Conservation (phyloP, 768 basidiomycete genomes). For the Naematelia aurantialba region DNA sequence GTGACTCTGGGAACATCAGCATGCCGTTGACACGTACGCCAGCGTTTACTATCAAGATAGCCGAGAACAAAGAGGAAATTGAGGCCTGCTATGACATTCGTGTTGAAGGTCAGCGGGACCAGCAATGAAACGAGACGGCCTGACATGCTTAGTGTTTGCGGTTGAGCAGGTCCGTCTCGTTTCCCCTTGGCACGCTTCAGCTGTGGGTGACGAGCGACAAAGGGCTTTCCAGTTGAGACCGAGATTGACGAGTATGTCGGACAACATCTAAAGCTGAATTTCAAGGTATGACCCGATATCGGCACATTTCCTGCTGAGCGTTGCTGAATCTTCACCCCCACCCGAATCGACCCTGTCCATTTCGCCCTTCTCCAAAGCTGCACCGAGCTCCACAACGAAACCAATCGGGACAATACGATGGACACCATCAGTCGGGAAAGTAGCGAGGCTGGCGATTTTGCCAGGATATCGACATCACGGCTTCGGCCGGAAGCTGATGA, state of each 20-base stretch:
- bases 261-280: not conserved
- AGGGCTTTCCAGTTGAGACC: constrained; percentile 44
- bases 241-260: constrained; percentile 44
- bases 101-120: constrained; percentile 38
- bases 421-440: constrained; percentile 28
- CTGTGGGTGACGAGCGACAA: constrained; percentile 10
- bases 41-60: constrained; percentile 24
- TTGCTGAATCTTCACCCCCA: constrained; percentile 22
- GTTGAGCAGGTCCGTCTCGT: constrained; percentile 35
- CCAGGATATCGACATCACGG: constrained; percentile 36
- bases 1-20: too few relatives aligned
- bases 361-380: constrained; percentile 3
- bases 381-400: constrained; percentile 13
- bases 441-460: constrained; percentile 38
- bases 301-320: constrained; percentile 34
- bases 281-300: constrained; percentile 31
- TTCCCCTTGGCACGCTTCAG: not conserved
- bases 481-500: constrained; percentile 37
- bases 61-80: constrained; percentile 28
- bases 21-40: not conserved
- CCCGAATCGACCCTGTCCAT: constrained; percentile 14
- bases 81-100: constrained; percentile 45
- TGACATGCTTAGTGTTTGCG: constrained; percentile 29
- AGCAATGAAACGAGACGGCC: not conserved
- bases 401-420: constrained; percentile 40